Evolutionary conservation across 306 rosid species (phyloP), one percentile per base, ranked within the genome.

Genomic region (Inga laurina): DNA sequence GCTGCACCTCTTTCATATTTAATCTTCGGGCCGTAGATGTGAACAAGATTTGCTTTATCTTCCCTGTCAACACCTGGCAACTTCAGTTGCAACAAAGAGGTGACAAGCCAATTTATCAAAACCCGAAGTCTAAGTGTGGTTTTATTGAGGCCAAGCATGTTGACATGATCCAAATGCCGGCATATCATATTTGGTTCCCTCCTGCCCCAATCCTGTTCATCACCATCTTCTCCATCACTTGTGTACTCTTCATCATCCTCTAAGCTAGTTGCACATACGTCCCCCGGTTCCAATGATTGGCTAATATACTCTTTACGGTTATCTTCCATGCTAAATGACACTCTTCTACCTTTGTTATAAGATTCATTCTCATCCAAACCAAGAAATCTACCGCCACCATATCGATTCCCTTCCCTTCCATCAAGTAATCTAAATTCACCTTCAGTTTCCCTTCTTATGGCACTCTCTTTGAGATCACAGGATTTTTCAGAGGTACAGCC

Each of bases 1-100:
- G 98, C 96, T 24, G 98, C 98, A 74, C 98, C 98, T 77, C 98
- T 89, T 85, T 95, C 98, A 34, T 95, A 95, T 85, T 95, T 95
- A 69, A 95, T 93, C 78, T 95, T 95, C 4, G 98, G 98, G 32
- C 98, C 98, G 77, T 95, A 95, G 72, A 95, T 95, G 22, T 91
- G 90, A 48, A 95, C 94, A 56, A 95, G 97, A 81, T 78, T 89
- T 44, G 72, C 59, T 75, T 85, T 86, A 64, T 80, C 87, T 81
- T 74, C 88, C 52, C 85, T 90, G 70, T 90, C 91, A 21, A 93
- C 76, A 81, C 82, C 88, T 1, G 92, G 79, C 65, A 95, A 82
- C 83, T 90, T 90, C 46, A 95, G 89, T 80, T 95, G 99, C 83
- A 95, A 84, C 74, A 95, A 78, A 0, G 98, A 95, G 71, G 99